Base-by-base conservation (phyloP, 345 rosid species). In the Acer yangbiense region DNA sequence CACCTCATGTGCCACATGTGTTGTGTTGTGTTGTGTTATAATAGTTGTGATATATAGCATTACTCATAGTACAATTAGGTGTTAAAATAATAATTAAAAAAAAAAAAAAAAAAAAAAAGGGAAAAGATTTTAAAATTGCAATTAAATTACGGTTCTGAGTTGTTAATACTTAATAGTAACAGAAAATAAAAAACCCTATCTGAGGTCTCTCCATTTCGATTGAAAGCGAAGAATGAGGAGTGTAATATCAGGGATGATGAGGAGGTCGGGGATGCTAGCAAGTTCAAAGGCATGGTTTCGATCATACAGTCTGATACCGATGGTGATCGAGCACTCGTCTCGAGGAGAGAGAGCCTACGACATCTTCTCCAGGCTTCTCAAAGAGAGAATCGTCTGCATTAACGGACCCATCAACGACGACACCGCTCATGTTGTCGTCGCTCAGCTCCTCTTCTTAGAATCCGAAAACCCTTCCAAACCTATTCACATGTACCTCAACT, bases 271-370 rank as follows among this genome's bases (percentile, higher is more conserved):
- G 17, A 27, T 65, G 25, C 12, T 65, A 7, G 70, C 32, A 29
- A 2, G 46, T 3, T 50, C 32, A 25, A 74, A 18, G 9, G 9
- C 63, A 3, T n/a, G 23, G 14, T 41, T 6, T 41, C 90, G 99
- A 60, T 67, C 86, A 50, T 94, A 89, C 85, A 86, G 92, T 76
- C 69, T 94, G 68, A 82, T 97, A 55, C 99, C 98, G 13, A 97
- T 97, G 99, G 99, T 94, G 74, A 89, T 97, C 14, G 98, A 94
- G 87, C 98, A 94, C 82, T 94, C 99, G 12, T 94, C 98, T 17
- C 88, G 99, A 25, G 99, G 98, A 11, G 99, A 97, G 89, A 89
- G 98, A 67, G 98, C 99, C 14, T 97, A 94, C 82, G 99, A 93
- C 75, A 94, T 97, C 44, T 94, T 97, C 85, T 97, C 99, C 58